A percentile compares a stretch with the other conserved stretches of the same genome.
Evolutionary conservation across 169 alveolate genomes (phyloP).

Genomic region (Plasmodium gonderi): DNA sequence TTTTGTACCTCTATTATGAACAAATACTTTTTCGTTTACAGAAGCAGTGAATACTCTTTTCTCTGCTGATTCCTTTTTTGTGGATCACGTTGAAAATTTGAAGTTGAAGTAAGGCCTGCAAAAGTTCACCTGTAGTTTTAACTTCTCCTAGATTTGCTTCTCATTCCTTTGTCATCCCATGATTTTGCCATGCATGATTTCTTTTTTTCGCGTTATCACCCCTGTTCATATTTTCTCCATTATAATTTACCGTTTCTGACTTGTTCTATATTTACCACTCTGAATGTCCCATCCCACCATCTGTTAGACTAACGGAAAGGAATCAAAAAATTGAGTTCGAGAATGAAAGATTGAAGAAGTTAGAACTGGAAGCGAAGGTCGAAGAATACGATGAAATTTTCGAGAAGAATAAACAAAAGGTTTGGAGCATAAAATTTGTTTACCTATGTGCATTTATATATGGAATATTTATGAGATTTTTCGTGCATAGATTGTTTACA

Average conservation of each 20-base stretch:
- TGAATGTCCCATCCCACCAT: background rate
- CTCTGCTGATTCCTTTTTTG: slow-evolving; percentile 61
- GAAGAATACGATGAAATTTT: slow-evolving; percentile 48
- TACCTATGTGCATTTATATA: background rate
- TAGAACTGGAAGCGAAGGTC: slow-evolving; percentile 62
- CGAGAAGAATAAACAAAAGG: slow-evolving; percentile 64
- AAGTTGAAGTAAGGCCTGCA: slow-evolving; percentile 38
- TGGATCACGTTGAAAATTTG: slow-evolving; percentile 64
- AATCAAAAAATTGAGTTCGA: slow-evolving; percentile 69
- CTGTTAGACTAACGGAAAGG: slow-evolving; percentile 36
- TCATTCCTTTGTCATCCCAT: too few species aligned
- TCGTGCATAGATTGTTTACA: background rate
- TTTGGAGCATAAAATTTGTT: background rate
- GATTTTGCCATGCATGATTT: too few species aligned
- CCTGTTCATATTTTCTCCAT: background rate
- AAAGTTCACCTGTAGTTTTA: background rate
- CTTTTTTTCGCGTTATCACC: background rate
- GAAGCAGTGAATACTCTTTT: slow-evolving; percentile 59
- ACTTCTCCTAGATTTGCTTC: too few species aligned
- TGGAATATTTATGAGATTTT: background rate
- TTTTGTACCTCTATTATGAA: background rate
- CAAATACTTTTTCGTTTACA: background rate
- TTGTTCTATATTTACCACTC: background rate
- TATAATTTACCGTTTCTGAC: background rate
- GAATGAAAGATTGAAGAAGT: slow-evolving; percentile 43